Evolutionary conservation across 139 green algal genomes (phyloP), one percentile per base, ranked within the genome.

Genomic region (Volvox africanus): DNA sequence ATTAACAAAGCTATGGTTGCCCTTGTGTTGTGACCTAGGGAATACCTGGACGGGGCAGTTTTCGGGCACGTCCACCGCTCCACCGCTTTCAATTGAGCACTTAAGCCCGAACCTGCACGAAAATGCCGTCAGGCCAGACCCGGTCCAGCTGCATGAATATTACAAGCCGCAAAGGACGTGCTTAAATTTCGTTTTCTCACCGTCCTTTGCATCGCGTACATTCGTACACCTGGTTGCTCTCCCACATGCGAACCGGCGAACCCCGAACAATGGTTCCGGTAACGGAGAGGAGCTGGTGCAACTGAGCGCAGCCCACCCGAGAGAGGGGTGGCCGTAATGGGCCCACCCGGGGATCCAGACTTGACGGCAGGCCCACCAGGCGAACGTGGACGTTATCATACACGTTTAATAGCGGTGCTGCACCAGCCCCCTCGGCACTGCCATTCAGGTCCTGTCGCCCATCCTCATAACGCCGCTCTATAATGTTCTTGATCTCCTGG

Each of bases 241-340:
- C 96, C 82, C 98, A 92, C 93, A 97, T 96, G 67, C 97, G 95
- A 13, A 99, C 92, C 0, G 91, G 37, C 0, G 96, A 97, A 13
- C 94, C 92, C 6, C 96, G 95, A 19, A 97, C 93, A 14, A 99
- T 93, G 0, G 97, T 99, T 19, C 97, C 97, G 0, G 13, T 61
- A 0, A 99, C 79, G 12, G 89, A 95, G 20, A 99, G 50, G 16
- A 99, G 93, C 68, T 86, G 90, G 37, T 92, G 92, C 19, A 96
- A 87, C 84, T 98, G 95, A 1, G 37, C 67, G 13, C 93, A 92
- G 20, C 94, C 91, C 16, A 99, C 86, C 26, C 55, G 79, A 22
- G 88, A 90, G 26, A 97, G 90, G 18, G 65, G 55, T 3, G 95
- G 96, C 61, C 93, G 87, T 22, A 92, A 61, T 0, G 78, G 24